These are phyloP conservation scores for Syzygium syzygioides DNA, from an alignment of 441 rosid species.

Conservation along the genomic window DNA sequence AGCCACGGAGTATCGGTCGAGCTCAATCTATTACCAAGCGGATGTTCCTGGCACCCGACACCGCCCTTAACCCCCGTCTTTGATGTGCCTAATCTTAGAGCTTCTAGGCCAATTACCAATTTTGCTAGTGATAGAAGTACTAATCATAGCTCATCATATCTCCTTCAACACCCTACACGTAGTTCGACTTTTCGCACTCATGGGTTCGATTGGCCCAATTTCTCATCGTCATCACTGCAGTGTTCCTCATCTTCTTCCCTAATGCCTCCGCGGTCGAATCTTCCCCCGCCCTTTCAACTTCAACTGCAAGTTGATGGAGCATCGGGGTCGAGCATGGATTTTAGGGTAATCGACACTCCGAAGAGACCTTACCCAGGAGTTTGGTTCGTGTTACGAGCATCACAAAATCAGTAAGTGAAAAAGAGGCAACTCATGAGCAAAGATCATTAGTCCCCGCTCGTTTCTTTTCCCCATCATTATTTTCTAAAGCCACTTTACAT, in stretches of 20 bases:
- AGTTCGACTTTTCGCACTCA: background rate
- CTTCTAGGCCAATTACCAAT: background rate
- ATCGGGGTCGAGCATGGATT: background rate
- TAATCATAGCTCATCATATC: background rate
- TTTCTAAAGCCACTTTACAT: background rate
- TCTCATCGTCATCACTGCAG: background rate
- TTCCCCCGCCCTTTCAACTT: background rate
- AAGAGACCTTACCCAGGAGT: background rate
- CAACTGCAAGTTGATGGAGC: background rate
- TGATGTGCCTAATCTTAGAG: background rate
- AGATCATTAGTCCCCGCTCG: background rate
- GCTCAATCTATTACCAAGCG: background rate
- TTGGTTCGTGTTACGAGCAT: background rate
- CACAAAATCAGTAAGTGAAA: background rate
- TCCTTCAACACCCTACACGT: background rate
- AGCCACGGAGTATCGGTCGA: background rate
- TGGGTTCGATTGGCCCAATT: background rate
- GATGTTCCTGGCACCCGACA: background rate
- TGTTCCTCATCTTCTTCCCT: background rate
- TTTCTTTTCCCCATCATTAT: background rate
- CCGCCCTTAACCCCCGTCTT: background rate
- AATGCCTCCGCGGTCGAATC: background rate
- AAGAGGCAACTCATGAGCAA: background rate
- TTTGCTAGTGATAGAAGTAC: background rate
- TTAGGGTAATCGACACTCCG: background rate